A percentile compares a stretch with the other conserved stretches of the same genome.
Conservation (phyloP, 2,329 filamentous ascomycete species). For the Trichoderma semiorbis region DNA sequence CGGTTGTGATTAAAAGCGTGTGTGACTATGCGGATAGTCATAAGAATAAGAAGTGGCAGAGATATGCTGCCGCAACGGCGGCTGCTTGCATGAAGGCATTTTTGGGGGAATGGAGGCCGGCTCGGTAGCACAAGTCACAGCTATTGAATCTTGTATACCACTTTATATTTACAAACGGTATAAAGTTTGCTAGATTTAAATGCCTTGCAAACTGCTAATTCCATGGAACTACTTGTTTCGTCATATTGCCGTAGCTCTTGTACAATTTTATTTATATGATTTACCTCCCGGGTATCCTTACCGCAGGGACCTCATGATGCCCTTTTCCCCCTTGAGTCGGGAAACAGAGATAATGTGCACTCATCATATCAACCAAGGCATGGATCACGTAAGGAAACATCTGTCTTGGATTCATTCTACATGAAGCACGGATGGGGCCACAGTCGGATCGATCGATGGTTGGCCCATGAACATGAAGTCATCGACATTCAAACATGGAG, state of each 20-base stretch:
- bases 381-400: neutral
- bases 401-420: neutral
- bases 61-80: conserved; percentile 20
- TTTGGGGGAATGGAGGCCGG: neutral
- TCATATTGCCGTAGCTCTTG: neutral
- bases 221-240: neutral
- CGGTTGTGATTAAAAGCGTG: conserved; percentile 35
- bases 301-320: neutral
- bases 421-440: neutral
- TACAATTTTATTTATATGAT: neutral
- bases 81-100: conserved; percentile 16
- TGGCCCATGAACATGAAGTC: neutral
- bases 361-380: neutral
- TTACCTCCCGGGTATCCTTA: neutral
- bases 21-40: conserved; percentile 40
- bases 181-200: neutral
- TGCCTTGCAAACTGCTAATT: neutral
- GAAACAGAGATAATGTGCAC: neutral
- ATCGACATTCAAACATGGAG: neutral
- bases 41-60: conserved; percentile 35
- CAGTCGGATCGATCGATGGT: neutral
- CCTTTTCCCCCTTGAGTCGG: neutral
- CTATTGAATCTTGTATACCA: neutral
- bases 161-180: neutral
- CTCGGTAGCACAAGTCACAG: neutral